Evolutionary conservation across 306 rosid genomes (phyloP).

Genomic region (Pachyrhizus erosus): DNA sequence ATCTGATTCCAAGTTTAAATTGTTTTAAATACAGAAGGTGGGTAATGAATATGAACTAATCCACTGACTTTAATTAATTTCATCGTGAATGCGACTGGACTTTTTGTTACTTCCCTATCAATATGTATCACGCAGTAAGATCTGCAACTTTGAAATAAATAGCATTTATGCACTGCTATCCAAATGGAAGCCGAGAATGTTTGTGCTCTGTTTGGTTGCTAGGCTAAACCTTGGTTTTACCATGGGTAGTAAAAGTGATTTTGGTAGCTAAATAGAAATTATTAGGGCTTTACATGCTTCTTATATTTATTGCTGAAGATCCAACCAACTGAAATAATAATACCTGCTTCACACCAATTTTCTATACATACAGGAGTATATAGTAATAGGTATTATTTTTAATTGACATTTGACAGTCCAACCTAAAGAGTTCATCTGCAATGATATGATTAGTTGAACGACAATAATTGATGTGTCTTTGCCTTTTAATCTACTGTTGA

Average conservation of each 20-base stretch:
- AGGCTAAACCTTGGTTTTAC: background rate
- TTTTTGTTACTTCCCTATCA: background rate
- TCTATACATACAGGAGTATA: background rate
- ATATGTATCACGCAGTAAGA: background rate
- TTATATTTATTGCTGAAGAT: background rate
- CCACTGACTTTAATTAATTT: background rate
- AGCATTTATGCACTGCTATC: background rate
- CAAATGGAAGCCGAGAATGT: background rate
- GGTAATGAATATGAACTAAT: background rate
- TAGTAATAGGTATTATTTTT: background rate
- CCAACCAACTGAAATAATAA: background rate
- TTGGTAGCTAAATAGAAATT: background rate
- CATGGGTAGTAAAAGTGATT: no score
- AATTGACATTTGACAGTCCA: slow-evolving; percentile 12
- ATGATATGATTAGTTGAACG: slow-evolving; percentile 40
- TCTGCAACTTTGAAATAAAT: slow-evolving; percentile 4
- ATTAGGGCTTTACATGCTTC: background rate
- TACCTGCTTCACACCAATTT: background rate
- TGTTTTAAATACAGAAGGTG: background rate
- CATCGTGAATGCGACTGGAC: background rate
- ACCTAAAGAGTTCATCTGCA: slow-evolving; percentile 36
- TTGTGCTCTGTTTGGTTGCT: background rate
- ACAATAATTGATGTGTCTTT: slow-evolving; percentile 32
- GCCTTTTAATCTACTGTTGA: slow-evolving; percentile 41
- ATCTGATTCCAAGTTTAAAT: background rate